phyloP scores from a whole-genome alignment of 2,329 filamentous ascomycete genomes.

The Pseudogymnoascus destructans region DNA sequence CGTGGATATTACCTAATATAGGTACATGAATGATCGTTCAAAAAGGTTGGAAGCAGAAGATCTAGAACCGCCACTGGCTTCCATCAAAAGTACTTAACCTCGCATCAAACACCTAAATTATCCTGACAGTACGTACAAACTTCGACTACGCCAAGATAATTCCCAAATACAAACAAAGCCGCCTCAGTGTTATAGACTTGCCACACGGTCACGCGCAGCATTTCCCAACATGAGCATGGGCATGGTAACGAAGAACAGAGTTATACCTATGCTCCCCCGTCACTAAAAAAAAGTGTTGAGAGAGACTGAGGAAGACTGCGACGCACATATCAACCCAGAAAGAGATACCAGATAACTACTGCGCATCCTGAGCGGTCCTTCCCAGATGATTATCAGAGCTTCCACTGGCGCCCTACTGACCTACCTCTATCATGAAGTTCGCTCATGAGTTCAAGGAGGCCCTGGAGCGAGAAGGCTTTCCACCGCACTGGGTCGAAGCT shows the following conservation, averaged over 20 bases:
- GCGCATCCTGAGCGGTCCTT: not conserved
- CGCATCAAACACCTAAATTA: conserved; percentile 7
- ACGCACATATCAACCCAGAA: not conserved
- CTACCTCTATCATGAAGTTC: conserved; percentile 58
- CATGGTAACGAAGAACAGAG: not conserved
- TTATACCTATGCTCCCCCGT: not conserved
- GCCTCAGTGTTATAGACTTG: not conserved
- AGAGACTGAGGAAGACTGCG: not conserved
- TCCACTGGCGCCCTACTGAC: not conserved
- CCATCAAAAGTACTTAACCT: conserved; percentile 5
- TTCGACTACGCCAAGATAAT: not conserved
- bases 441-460: conserved; percentile 62
- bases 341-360: not conserved
- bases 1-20: conserved; percentile 4
- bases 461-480: conserved; percentile 61
- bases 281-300: not conserved
- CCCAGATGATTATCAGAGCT: not conserved
- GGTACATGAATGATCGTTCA: conserved; percentile 1
- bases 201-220: not conserved
- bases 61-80: conserved; percentile 8
- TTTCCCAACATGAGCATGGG: not conserved
- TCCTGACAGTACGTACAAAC: not conserved
- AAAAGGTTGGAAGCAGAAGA: conserved; percentile 6
- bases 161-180: not conserved
- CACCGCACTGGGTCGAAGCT: conserved; percentile 54